Percentiles rank a stretch among this genome's conserved stretches.
Evolutionary conservation across 1,284 basidiomycete genomes (phyloP).

Genomic region (Grifola frondosa): DNA sequence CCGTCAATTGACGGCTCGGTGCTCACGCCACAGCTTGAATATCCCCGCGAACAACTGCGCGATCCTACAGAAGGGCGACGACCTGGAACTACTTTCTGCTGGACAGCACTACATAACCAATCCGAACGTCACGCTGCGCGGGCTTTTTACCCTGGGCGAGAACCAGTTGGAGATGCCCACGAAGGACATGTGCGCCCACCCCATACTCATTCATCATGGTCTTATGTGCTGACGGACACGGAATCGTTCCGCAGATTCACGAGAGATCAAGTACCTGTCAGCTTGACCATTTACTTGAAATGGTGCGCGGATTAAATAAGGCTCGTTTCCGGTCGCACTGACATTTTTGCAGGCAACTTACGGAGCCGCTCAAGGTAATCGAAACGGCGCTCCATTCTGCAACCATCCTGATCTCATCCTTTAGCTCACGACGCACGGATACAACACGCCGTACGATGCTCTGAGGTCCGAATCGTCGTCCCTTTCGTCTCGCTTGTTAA

Average conservation of each 20-base stretch:
- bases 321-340: not conserved
- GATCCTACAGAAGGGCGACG: constrained; percentile 77
- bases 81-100: constrained; percentile 71
- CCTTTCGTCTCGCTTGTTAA: not conserved
- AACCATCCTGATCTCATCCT: not conserved
- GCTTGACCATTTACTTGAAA: constrained; percentile 78
- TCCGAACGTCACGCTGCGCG: constrained; percentile 75
- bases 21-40: constrained; percentile 56
- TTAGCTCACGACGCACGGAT: constrained; percentile 71
- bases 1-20: not conserved
- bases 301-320: no score
- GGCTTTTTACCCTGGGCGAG: constrained; percentile 75
- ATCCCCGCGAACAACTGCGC: constrained; percentile 84
- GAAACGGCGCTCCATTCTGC: not conserved
- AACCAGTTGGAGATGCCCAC: constrained; percentile 83
- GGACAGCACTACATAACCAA: constrained; percentile 82
- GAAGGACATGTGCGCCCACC: constrained; percentile 66
- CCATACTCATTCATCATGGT: constrained; percentile 2
- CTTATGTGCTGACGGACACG: not conserved
- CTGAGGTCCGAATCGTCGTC: constrained; percentile 38
- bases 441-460: constrained; percentile 79
- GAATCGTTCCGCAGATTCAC: constrained; percentile 54
- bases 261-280: constrained; percentile 79
- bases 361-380: constrained; percentile 65
- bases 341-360: constrained; percentile 50